Conservation (phyloP, 176 grass and related monocot genomes). For the Puya raimondii region DNA sequence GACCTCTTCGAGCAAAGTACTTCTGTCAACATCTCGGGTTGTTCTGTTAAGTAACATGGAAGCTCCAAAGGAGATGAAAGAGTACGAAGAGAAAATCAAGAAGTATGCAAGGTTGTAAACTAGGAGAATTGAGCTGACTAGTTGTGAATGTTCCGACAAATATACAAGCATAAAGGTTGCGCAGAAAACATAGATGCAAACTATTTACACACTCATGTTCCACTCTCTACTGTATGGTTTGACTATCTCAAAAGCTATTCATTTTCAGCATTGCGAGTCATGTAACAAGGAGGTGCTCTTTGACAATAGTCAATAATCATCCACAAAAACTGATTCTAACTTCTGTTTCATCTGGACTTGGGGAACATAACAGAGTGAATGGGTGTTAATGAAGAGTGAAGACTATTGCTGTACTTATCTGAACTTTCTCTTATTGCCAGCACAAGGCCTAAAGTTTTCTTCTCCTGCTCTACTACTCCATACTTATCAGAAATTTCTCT, state of each 20-base stretch:
- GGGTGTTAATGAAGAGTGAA: too few species aligned
- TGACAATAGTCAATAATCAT: too few species aligned
- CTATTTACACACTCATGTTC: too few species aligned
- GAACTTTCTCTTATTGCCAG: too few species aligned
- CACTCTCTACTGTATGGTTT: too few species aligned
- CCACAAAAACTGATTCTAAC: not conserved
- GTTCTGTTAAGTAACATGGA: constrained; percentile 40
- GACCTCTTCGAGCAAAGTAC: constrained; percentile 32
- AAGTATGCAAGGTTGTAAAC: constrained; percentile 56
- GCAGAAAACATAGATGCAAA: not conserved
- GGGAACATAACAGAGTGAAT: too few species aligned
- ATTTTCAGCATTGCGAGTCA: too few species aligned
- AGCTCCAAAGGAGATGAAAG: constrained; percentile 25
- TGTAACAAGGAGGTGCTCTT: too few species aligned
- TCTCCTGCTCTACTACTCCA: not conserved
- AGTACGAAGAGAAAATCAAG: constrained; percentile 35
- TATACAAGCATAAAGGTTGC: not conserved
- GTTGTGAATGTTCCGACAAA: not conserved
- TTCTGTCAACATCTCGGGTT: constrained; percentile 57
- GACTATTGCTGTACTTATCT: too few species aligned
- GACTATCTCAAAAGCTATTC: too few species aligned
- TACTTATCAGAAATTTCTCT: not conserved
- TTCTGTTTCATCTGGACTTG: too few species aligned
- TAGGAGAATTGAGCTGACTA: not conserved
- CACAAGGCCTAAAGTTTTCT: not conserved